Evolutionary conservation across 306 rosid genomes (phyloP).

Genomic region (Quercus aquifolioides): DNA sequence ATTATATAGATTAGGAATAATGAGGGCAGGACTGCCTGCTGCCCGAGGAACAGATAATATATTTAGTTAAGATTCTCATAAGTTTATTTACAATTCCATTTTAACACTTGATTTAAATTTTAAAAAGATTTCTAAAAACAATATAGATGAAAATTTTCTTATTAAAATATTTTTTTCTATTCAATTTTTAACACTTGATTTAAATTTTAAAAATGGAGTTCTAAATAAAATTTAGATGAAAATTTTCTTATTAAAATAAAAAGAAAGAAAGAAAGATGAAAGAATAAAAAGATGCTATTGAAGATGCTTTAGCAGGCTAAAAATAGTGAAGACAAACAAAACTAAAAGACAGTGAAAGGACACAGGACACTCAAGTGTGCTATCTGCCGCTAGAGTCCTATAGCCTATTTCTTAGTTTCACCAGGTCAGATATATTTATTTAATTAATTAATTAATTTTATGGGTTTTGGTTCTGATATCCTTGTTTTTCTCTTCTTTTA

Average conservation of each 20-base stretch:
- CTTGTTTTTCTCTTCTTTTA: neutral
- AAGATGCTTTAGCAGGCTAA: neutral
- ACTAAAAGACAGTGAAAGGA: neutral
- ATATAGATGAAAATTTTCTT: no score
- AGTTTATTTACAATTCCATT: neutral
- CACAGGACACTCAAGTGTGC: neutral
- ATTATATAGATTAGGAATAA: conserved; percentile 20
- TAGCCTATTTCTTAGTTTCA: neutral
- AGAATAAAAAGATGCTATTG: neutral
- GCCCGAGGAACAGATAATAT: conserved; percentile 38
- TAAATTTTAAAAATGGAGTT: no score
- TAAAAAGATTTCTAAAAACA: no score
- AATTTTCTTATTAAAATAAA: no score
- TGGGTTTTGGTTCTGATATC: neutral
- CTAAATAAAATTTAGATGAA: no score
- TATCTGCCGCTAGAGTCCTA: neutral
- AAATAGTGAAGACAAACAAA: neutral
- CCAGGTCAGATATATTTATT: neutral
- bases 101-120: no score
- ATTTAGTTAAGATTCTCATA: conserved; percentile 44
- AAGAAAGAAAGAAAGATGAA: no score
- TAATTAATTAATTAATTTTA: neutral
- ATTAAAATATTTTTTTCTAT: no score
- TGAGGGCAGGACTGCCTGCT: conserved; percentile 6
- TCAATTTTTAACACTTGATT: no score